These are phyloP conservation scores for Wickerhamiella sorbophila DNA, from an alignment of 805 yeast species.

Conservation along the genomic window DNA sequence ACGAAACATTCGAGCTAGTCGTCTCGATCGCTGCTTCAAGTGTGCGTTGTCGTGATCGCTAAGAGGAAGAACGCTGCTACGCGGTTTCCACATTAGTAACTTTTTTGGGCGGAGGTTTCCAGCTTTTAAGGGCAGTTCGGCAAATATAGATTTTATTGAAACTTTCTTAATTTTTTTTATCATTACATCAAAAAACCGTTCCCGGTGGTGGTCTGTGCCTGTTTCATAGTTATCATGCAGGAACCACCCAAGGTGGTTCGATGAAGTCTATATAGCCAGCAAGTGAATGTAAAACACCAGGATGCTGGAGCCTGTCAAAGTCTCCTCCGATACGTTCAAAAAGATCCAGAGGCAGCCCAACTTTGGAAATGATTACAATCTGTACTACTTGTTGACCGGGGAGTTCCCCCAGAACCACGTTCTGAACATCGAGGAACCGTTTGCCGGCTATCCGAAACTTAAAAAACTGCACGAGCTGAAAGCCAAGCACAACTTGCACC, in stretches of 20 bases:
- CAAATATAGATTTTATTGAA: too few relatives aligned
- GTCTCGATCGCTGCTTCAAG: conserved; percentile 4
- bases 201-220: too few relatives aligned
- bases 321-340: conserved; percentile 6
- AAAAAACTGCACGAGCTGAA: conserved; percentile 56
- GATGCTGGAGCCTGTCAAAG: neutral
- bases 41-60: conserved; percentile 10
- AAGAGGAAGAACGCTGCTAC: conserved; percentile 6
- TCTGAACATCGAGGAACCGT: conserved; percentile 49
- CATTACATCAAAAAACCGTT: too few relatives aligned
- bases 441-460: conserved; percentile 77
- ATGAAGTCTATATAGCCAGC: neutral
- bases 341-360: conserved; percentile 12
- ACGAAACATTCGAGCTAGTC: conserved; percentile 6
- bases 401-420: conserved; percentile 49
- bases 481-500: conserved; percentile 36
- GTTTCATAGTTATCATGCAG: too few relatives aligned
- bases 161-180: too few relatives aligned
- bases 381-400: conserved; percentile 50
- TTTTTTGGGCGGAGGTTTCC: too few relatives aligned
- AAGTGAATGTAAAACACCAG: neutral
- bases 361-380: conserved; percentile 59
- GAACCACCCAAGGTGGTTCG: too few relatives aligned
- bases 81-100: conserved; percentile 8
- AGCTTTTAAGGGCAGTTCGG: too few relatives aligned